Conservation (phyloP, 1,284 basidiomycete genomes). For the Tranzscheliella williamsii region DNA sequence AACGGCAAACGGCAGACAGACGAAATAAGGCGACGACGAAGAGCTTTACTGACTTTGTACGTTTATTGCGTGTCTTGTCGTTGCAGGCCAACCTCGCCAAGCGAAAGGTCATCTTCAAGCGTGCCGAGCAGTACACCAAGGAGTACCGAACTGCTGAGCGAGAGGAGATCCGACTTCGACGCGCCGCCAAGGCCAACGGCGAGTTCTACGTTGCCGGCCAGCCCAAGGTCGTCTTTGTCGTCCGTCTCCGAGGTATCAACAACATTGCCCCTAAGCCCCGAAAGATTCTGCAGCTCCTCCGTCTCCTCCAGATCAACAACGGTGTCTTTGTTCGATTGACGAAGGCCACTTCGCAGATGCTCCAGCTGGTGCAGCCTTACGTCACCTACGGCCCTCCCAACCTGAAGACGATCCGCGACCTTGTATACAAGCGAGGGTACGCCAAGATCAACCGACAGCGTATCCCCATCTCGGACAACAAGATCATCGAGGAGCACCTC, state of each 20-base stretch:
- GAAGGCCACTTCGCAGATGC: constrained; percentile 95
- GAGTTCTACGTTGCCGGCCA: constrained; percentile 98
- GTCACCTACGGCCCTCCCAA: constrained; percentile 87
- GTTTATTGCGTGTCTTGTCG: too few species aligned
- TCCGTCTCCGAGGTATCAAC: constrained; percentile 92
- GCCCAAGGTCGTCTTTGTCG: constrained; percentile 96
- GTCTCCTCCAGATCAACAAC: constrained; percentile 99
- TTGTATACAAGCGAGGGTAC: constrained; percentile 99
- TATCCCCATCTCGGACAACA: constrained; percentile 92
- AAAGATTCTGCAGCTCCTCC: constrained; percentile 97
- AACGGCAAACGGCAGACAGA: too few species aligned
- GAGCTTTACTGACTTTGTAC: too few species aligned
- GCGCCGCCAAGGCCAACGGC: constrained; percentile 85
- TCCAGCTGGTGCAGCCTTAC: constrained; percentile 95
- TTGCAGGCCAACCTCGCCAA: constrained; percentile 86
- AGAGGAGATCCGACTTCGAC: constrained; percentile 94
- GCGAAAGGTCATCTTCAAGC: constrained; percentile 98
- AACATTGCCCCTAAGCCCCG: constrained; percentile 98
- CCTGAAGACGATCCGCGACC: constrained; percentile 92
- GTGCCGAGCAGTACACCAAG: constrained; percentile 96
- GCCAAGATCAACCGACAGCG: constrained; percentile 98
- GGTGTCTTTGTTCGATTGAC: constrained; percentile 98
- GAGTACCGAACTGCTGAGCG: constrained; percentile 90
- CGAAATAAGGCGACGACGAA: too few species aligned
- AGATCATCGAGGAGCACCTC: constrained; percentile 86